These are phyloP conservation scores for Udeniomyces megalosporus DNA, from an alignment of 768 basidiomycete genomes.

Conservation along the genomic window DNA sequence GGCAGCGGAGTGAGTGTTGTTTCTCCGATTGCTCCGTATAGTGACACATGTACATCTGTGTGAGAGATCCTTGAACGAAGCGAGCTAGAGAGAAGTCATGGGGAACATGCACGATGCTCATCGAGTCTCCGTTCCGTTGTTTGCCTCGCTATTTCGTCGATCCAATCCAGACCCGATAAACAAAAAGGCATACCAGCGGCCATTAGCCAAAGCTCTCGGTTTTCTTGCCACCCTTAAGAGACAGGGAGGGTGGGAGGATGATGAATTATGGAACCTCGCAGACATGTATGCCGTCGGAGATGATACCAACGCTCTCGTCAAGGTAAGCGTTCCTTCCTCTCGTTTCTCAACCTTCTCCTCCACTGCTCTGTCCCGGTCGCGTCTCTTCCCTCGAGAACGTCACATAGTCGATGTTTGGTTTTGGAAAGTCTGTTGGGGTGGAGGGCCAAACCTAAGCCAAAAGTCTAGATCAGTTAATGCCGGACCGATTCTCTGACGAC, in stretches of 20 bases:
- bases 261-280: slow-evolving; percentile 69
- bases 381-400: too few relatives aligned
- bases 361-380: not conserved
- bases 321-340: slow-evolving; percentile 25
- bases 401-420: too few relatives aligned
- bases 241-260: slow-evolving; percentile 47
- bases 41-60: too few relatives aligned
- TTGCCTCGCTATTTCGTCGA: slow-evolving; percentile 29
- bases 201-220: slow-evolving; percentile 46
- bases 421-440: too few relatives aligned
- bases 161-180: slow-evolving; percentile 45
- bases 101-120: slow-evolving; percentile 22
- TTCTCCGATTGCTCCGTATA: not conserved
- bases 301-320: slow-evolving; percentile 85
- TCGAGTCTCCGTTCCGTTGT: too few relatives aligned
- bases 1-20: slow-evolving; percentile 18
- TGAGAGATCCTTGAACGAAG: not conserved
- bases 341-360: slow-evolving; percentile 10
- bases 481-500: not conserved
- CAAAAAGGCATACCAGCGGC: slow-evolving; percentile 64
- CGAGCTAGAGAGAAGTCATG: slow-evolving; percentile 10
- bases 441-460: too few relatives aligned
- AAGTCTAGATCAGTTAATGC: too few relatives aligned
- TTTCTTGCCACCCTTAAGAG: slow-evolving; percentile 69
- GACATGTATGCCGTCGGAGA: slow-evolving; percentile 54